These are phyloP conservation scores for Laguncularia racemosa DNA, from an alignment of 345 rosid genomes.

Conservation along the genomic window DNA sequence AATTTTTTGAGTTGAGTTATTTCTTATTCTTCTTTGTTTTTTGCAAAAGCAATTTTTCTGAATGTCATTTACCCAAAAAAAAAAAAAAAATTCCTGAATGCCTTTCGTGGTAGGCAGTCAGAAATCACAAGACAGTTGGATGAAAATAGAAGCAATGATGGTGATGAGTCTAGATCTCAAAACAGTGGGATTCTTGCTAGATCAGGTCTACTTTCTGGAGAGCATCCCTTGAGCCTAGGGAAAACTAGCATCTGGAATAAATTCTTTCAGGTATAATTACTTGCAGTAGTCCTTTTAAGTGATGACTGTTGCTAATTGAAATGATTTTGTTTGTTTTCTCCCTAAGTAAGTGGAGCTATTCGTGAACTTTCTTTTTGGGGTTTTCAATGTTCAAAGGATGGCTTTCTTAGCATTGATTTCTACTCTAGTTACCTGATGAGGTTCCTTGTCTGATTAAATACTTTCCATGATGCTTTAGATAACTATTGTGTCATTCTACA, in stretches of 20 bases:
- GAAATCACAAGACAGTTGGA: constrained; percentile 85
- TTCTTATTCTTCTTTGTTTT: constrained; percentile 1
- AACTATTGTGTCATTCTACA: no score
- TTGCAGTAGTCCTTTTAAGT: neutral
- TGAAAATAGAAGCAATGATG: constrained; percentile 30
- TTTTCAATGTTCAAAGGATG: no score
- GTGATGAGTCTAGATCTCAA: constrained; percentile 40
- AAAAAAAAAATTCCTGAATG: constrained; percentile 51
- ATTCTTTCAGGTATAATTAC: constrained; percentile 71
- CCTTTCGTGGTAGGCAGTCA: constrained; percentile 90
- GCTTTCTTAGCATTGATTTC: no score
- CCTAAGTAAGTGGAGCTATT: no score
- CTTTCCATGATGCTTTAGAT: no score
- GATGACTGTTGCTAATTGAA: no score
- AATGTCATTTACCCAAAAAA: no score
- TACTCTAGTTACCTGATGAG: no score
- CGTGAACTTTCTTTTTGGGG: no score
- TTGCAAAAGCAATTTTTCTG: constrained; percentile 27
- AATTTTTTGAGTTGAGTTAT: no score
- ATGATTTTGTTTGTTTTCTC: no score
- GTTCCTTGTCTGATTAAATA: no score
- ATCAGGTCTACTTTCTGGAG: constrained; percentile 72
- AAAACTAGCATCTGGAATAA: constrained; percentile 88
- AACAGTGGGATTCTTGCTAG: constrained; percentile 59
- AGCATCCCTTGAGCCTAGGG: constrained; percentile 96